Evolutionary conservation across 306 rosid genomes (phyloP), one percentile per base, ranked within the genome.

Genomic region (Quercus ilex): DNA sequence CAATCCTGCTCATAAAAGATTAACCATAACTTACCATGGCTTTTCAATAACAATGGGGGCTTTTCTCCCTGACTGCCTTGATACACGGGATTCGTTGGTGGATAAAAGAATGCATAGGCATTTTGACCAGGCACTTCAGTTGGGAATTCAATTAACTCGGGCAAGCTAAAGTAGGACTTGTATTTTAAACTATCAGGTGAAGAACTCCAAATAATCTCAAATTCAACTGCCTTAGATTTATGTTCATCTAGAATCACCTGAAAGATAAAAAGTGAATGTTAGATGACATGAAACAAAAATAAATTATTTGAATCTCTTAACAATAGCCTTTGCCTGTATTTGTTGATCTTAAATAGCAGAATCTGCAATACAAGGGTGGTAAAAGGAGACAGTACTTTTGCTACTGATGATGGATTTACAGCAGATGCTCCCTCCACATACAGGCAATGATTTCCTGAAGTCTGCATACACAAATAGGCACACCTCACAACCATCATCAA

Each of bases 21-120:
- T 28, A 21, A 81, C 33, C 65, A 85, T 35, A 69, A 57, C 85
- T 81, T 86, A 95, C 99, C 99, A 70, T 95, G 99, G 83, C 98
- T 93, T 75, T 87, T 81, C 88, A 95, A 81, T 80, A 95, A 78
- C 56, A 95, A 57, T 58, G 97, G 98, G 81, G 99, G 99, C 84
- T 89, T 93, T 85, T 95, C 99, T 26, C 82, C 94, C 74, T 71
- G 79, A 85, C 58, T 79, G 38, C 93, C 94, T 84, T 83, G 86
- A 81, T 89, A 95, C 52, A 14, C 11, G 64, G 93, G 89, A 86
- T 90, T 95, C 26, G 87, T 70, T 9, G 99, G 98, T 6, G 92
- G 96, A 69, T 95, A 95, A 86, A 90, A 91, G 90, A 86, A 95
- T 28, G 98, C 99, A 78, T 86, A 95, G 79, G 99, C 98, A 78